Base-by-base conservation (phyloP, 352 stramenopile species). In the Elongisporangium undulatum region DNA sequence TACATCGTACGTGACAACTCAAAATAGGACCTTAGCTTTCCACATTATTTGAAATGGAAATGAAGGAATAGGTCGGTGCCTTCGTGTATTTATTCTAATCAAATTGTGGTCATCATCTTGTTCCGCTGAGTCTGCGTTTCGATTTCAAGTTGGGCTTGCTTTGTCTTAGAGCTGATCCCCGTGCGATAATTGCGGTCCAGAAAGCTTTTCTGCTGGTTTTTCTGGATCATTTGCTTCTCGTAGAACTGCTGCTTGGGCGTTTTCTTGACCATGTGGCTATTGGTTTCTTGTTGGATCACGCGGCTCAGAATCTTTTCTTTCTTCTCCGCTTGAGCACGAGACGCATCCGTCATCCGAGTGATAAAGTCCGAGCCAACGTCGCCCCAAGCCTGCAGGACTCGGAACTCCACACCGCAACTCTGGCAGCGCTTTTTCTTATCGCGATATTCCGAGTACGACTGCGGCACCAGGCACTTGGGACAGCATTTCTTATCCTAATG, bases 381-480 rank as follows among this genome's bases (percentile, higher is more conserved):
- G 0, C 83, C 82, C 85, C 85, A 94, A 0, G 83, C 85, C 56
- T 92, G 79, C 3, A 79, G 63, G 9, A 89, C 66, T 3, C 81
- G 77, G 56, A 92, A 94, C 63, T 89, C 76, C 17, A 84, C 78
- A 17, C 83, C 81, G 56, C 85, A 94, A 51, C 75, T 87, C 61
- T 90, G 83, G 56, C 85, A 94, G 4, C 74, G 73, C 57, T 94
- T 94, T 69, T 93, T 94, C 68, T 94, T 94, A 72, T 93, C 85
- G 10, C 81, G 83, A n/a, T 74, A 86, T 57, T 94, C 85, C 1
- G 85, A 85, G 55, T 91, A 94, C 20, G 83, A 92, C 61, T 94
- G 85, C 13, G 75, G 58, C 52, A 82, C 66, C 3, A 68, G 60
- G 55, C 85, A 94, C 41, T 79, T 88, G 3, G 83, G 85, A 24